Base-by-base conservation (phyloP, 2,329 filamentous ascomycete genomes). In the Fusarium piperis region DNA sequence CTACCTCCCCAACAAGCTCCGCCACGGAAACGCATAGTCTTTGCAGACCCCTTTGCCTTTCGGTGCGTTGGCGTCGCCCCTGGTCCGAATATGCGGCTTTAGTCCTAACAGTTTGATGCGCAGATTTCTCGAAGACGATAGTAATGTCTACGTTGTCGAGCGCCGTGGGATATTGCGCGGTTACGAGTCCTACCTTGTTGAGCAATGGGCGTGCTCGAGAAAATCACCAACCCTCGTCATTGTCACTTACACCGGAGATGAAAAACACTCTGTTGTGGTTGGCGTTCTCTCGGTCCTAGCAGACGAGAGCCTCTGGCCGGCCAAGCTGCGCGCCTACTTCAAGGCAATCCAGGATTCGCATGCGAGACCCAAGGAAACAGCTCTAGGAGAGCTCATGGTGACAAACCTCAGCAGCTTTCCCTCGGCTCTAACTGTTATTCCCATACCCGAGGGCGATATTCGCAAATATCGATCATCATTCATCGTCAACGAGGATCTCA, bases 191-290 rank as follows among this genome's bases (percentile, higher is more conserved):
- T 98, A 98, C 81, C 84, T 98, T 16, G 94, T 98, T 72, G 96
- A 98, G 81, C 96, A 99, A 85, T 99, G 96, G 96, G 94, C 94
- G 7, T 98, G 95, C 81, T 98, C 95, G 13, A 90, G 96, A 59
- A 88, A 91, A 63, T 94, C 97, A 69, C 95, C 95, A 1, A 98
- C 95, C 16, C 93, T 97, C 71, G 89, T 97, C 56, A 97, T 98
- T 72, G 93, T 93, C 44, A 97, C 95, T 4, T 98, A 96, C 78
- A 98, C 95, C 0, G 96, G 95, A 61, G 94, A 98, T 76, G 86
- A 90, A 35, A 90, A 90, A 35, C 93, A 97, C 79, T 89, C 86
- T 1, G 90, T 97, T n/a, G 83, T 92, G 10, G 94, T 94, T 6
- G 91, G 92, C 4, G 91, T 98, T 11, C 84, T 98, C 51, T 91